phyloP scores from a whole-genome alignment of 2,329 filamentous ascomycete genomes.

The Aspergillus neotritici region DNA sequence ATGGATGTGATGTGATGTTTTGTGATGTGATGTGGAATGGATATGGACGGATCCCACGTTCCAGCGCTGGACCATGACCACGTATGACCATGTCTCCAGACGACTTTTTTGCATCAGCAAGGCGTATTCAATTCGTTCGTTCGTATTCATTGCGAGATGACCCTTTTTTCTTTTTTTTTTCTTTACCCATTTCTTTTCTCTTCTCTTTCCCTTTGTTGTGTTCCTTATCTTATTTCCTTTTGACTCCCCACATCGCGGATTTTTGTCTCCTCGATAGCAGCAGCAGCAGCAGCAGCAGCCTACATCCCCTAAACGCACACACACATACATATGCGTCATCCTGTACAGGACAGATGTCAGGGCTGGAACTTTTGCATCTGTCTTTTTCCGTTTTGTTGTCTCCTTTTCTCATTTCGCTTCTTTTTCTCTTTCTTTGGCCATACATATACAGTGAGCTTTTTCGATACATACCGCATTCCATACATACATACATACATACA shows the following conservation, averaged over 20 bases:
- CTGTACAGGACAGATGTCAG: slow-evolving; percentile 8
- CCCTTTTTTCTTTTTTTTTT: slow-evolving; percentile 4
- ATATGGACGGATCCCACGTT: too few species aligned
- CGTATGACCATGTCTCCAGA: slow-evolving; percentile 14
- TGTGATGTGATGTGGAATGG: too few species aligned
- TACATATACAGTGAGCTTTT: neutral
- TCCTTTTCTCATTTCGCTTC: slow-evolving; percentile 1
- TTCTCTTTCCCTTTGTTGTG: slow-evolving; percentile 1
- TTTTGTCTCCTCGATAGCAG: neutral
- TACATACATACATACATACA: neutral
- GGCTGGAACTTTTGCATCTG: slow-evolving; percentile 17
- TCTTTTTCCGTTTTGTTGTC: too few species aligned
- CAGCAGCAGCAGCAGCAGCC: too few species aligned
- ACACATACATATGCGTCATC: too few species aligned
- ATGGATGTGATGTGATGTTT: too few species aligned
- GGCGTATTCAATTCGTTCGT: slow-evolving; percentile 12
- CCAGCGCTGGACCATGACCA: neutral
- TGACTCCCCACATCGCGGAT: neutral
- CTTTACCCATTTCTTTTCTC: neutral
- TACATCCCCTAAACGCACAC: too few species aligned
- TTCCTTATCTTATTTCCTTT: neutral
- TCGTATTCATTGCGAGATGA: slow-evolving; percentile 5
- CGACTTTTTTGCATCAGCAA: slow-evolving; percentile 20
- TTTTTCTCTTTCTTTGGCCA: neutral
- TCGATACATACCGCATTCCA: neutral